Conservation (phyloP, 1,284 basidiomycete genomes). For the Moesziomyces aphidis region DNA sequence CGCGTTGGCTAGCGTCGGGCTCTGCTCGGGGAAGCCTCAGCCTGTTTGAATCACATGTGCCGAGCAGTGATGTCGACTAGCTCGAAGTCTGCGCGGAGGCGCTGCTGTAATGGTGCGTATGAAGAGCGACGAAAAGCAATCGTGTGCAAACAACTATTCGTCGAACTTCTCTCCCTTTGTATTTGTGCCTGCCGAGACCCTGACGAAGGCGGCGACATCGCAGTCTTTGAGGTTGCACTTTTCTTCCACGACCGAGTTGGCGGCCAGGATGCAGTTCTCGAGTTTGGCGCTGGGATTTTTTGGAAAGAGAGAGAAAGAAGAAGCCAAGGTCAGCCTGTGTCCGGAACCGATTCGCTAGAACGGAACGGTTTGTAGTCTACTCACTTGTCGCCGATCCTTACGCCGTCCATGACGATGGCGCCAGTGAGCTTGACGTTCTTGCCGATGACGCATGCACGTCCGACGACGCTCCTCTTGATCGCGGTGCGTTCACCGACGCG, state of each 20-base stretch:
- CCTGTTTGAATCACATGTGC: no score
- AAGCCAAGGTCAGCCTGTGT: constrained; percentile 6
- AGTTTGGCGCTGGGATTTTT: constrained; percentile 78
- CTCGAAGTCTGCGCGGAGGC: no score
- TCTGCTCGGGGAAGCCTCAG: no score
- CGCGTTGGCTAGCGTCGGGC: no score
- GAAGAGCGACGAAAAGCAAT: neutral
- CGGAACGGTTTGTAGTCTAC: constrained; percentile 49
- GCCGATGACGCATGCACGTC: constrained; percentile 87
- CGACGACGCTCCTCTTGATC: constrained; percentile 89
- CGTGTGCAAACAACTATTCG: constrained; percentile 14
- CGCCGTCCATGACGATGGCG: constrained; percentile 91
- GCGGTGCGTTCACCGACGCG: constrained; percentile 84
- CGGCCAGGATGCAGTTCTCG: constrained; percentile 87
- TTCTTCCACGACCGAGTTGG: constrained; percentile 81
- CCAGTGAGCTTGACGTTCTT: constrained; percentile 85
- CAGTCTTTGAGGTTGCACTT: constrained; percentile 84
- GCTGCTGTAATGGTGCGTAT: no score
- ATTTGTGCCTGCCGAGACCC: constrained; percentile 71
- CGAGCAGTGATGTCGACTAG: no score
- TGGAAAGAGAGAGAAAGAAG: constrained; percentile 4
- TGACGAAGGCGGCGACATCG: constrained; percentile 88
- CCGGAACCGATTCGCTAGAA: no score
- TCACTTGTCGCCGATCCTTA: constrained; percentile 85
- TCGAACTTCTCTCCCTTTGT: constrained; percentile 62